These are phyloP conservation scores for Margaritispora aquatica DNA, from an alignment of 495 filamentous ascomycete species.

Conservation along the genomic window DNA sequence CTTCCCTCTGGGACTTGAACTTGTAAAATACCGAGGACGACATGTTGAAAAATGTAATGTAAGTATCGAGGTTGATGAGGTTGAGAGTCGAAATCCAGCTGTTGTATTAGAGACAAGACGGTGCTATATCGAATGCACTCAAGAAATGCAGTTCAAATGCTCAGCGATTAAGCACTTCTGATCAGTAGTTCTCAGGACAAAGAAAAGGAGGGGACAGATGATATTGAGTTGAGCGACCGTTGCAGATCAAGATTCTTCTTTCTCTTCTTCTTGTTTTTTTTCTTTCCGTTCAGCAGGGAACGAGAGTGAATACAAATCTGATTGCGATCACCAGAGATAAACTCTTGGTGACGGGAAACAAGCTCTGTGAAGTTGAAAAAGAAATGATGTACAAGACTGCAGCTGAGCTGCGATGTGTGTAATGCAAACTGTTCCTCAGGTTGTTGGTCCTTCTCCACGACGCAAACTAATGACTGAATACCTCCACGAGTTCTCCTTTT, in stretches of 20 bases:
- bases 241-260: slow-evolving; percentile 32
- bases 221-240: slow-evolving; percentile 28
- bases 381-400: slow-evolving; percentile 40
- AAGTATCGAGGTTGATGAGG: slow-evolving; percentile 4
- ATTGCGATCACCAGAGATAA: slow-evolving; percentile 45
- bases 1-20: slow-evolving; percentile 98
- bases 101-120: slow-evolving; percentile 2
- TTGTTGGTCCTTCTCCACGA: slow-evolving; percentile 23
- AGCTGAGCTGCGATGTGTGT: slow-evolving; percentile 23
- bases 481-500: slow-evolving; percentile 11
- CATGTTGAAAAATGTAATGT: slow-evolving; percentile 60
- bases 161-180: slow-evolving; percentile 7
- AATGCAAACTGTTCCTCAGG: slow-evolving; percentile 10
- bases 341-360: slow-evolving; percentile 26
- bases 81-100: slow-evolving; percentile 26
- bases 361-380: slow-evolving; percentile 28
- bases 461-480: slow-evolving; percentile 16
- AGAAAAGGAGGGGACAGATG: slow-evolving; percentile 16
- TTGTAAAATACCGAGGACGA: slow-evolving; percentile 99
- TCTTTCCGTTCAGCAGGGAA: slow-evolving; percentile 39
- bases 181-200: slow-evolving; percentile 14
- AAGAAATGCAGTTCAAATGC: slow-evolving; percentile 12
- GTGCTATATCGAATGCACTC: slow-evolving; percentile 15
- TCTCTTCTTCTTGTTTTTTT: too few relatives aligned
- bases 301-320: slow-evolving; percentile 50